phyloP scores from a whole-genome alignment of 257 asterid genomes.

The Solanum tacnaense region DNA sequence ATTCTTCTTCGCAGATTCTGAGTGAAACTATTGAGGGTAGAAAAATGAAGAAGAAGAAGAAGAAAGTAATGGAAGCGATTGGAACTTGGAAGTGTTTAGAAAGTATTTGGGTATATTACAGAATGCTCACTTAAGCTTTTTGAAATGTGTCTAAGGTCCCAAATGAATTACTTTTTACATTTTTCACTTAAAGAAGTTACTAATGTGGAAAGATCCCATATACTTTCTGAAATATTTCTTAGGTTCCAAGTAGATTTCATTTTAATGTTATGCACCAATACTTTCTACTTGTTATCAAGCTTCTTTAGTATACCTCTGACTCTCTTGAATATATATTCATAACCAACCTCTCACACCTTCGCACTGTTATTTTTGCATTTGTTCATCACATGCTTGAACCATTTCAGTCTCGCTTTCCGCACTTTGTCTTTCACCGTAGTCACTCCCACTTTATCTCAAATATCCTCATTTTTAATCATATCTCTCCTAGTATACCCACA shows the following conservation, averaged over 20 bases:
- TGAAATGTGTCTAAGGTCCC: not conserved
- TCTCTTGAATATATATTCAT: no score
- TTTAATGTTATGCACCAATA: not conserved
- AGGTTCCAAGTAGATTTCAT: not conserved
- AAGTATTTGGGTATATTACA: not conserved
- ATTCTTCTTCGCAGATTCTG: slow-evolving; percentile 1
- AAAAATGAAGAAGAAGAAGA: not conserved
- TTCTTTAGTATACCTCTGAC: no score
- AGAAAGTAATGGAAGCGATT: not conserved
- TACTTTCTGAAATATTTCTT: not conserved
- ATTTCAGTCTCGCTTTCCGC: not conserved
- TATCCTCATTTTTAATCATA: no score
- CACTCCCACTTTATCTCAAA: not conserved
- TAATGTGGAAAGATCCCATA: not conserved
- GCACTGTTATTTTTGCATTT: no score
- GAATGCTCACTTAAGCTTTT: not conserved
- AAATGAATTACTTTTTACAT: not conserved
- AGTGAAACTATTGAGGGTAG: not conserved
- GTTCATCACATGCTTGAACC: no score
- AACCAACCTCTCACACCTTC: no score
- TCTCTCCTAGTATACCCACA: no score
- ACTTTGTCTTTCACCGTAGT: no score
- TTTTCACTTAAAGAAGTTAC: not conserved
- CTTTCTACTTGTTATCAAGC: not conserved
- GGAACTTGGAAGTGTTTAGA: not conserved